These are phyloP conservation scores for Viola pubescens DNA, from an alignment of 441 rosid genomes.

Conservation along the genomic window DNA sequence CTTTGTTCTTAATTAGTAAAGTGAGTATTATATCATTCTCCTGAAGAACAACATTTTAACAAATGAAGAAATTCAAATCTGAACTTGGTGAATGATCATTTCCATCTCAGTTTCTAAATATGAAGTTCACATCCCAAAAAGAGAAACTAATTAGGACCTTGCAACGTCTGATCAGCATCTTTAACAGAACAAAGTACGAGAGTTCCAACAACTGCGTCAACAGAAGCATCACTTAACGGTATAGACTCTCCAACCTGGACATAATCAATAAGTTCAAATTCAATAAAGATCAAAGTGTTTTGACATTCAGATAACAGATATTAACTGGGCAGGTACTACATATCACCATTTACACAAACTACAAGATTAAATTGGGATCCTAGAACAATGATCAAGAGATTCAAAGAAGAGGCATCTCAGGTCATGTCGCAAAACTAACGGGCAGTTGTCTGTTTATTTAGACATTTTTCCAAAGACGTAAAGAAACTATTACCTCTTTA, in stretches of 20 bases:
- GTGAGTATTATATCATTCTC: too few species aligned
- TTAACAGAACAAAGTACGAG: conserved; percentile 79
- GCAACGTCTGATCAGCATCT: conserved; percentile 50
- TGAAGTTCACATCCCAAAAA: neutral
- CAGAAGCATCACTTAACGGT: conserved; percentile 73
- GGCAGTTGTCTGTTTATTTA: too few species aligned
- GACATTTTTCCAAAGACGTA: too few species aligned
- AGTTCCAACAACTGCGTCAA: conserved; percentile 86
- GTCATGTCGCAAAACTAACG: too few species aligned
- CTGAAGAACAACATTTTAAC: too few species aligned
- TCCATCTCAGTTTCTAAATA: too few species aligned
- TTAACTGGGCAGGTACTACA: neutral
- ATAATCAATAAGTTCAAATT: conserved; percentile 10
- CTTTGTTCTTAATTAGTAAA: too few species aligned
- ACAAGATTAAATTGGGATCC: neutral
- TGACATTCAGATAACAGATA: neutral
- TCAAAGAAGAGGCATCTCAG: too few species aligned
- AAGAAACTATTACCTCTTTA: too few species aligned
- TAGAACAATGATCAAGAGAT: too few species aligned
- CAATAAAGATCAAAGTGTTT: neutral
- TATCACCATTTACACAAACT: neutral
- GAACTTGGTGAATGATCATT: too few species aligned
- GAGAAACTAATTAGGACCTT: conserved; percentile 31
- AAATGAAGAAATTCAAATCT: too few species aligned
- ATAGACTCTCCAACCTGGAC: conserved; percentile 76